Percentiles rank a stretch among this genome's conserved stretches.
phyloP scores from a whole-genome alignment of 2,329 filamentous ascomycete species.

The Daldinia sp. region DNA sequence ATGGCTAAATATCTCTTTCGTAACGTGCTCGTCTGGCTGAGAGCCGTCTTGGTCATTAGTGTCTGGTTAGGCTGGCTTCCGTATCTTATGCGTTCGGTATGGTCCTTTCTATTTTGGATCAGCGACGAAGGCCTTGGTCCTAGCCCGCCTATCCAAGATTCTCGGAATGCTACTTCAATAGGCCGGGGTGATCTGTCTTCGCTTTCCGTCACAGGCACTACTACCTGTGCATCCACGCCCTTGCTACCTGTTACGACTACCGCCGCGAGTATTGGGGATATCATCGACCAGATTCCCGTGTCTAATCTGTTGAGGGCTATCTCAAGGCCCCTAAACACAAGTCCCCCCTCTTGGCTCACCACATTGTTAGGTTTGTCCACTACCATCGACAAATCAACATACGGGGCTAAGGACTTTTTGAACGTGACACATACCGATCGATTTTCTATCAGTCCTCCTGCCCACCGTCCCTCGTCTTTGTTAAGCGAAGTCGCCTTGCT shows the following conservation, averaged over 20 bases:
- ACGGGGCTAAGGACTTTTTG: constrained; percentile 32
- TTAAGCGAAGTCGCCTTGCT: constrained; percentile 66
- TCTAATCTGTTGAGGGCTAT: constrained; percentile 42
- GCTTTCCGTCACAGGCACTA: constrained; percentile 42
- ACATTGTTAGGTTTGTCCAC: constrained; percentile 40
- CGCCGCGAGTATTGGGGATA: constrained; percentile 47
- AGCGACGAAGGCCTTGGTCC: constrained; percentile 75
- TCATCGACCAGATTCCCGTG: constrained; percentile 49
- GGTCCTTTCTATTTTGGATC: constrained; percentile 94
- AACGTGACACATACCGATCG: constrained; percentile 39
- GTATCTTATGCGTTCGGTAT: constrained; percentile 88
- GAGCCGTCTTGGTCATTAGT: constrained; percentile 78
- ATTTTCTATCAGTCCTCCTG: constrained; percentile 28
- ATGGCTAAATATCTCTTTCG: constrained; percentile 75
- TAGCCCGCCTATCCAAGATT: constrained; percentile 45
- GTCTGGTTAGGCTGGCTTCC: constrained; percentile 93
- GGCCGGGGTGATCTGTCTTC: constrained; percentile 32
- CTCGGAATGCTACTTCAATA: constrained; percentile 39
- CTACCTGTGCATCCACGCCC: constrained; percentile 52
- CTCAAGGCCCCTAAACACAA: constrained; percentile 46
- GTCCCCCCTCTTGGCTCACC: constrained; percentile 47
- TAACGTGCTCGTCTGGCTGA: constrained; percentile 78
- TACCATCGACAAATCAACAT: constrained; percentile 24
- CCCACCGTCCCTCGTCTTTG: constrained; percentile 52
- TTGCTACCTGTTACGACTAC: constrained; percentile 51